Conservation (phyloP, 1,284 basidiomycete genomes). For the Ceratobasidium sp. region DNA sequence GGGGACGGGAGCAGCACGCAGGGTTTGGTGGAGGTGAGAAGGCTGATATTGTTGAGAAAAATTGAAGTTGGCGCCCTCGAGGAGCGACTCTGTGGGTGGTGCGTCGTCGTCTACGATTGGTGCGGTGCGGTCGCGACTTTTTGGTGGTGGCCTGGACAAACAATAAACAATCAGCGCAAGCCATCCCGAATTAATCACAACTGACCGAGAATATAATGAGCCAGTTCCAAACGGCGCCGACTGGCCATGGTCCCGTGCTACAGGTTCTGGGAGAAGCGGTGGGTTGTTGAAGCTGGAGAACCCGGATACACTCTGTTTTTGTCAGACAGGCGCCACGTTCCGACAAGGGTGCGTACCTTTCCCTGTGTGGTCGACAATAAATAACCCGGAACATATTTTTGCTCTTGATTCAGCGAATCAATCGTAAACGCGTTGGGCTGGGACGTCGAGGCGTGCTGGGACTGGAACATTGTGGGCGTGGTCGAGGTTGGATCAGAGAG, state of each 20-base stretch:
- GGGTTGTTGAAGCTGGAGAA: constrained; percentile 36
- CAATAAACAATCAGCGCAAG: background rate
- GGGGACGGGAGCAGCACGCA: background rate
- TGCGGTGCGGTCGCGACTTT: constrained; percentile 24
- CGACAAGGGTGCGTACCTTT: constrained; percentile 22
- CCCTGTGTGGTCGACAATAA: constrained; percentile 41
- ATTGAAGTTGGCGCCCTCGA: constrained; percentile 28
- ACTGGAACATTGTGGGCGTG: constrained; percentile 35
- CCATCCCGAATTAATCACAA: background rate
- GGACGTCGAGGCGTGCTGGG: constrained; percentile 21
- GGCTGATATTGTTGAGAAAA: constrained; percentile 19
- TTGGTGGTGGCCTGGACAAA: constrained; percentile 16
- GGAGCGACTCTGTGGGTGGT: constrained; percentile 32
- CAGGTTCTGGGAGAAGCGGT: constrained; percentile 32
- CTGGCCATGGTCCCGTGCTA: constrained; percentile 14
- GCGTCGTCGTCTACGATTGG: constrained; percentile 38
- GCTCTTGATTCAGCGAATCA: constrained; percentile 39
- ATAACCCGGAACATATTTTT: constrained; percentile 42
- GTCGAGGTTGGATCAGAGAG: background rate
- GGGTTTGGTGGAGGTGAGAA: background rate
- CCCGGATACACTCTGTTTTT: constrained; percentile 19
- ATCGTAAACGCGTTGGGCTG: constrained; percentile 37
- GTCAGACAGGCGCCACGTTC: constrained; percentile 1
- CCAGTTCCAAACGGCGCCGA: constrained; percentile 15
- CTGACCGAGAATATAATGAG: constrained; percentile 29